Percentiles rank a stretch among this genome's conserved stretches.
phyloP scores from a whole-genome alignment of 495 filamentous ascomycete species.

The Hypoxylon fragiforme region DNA sequence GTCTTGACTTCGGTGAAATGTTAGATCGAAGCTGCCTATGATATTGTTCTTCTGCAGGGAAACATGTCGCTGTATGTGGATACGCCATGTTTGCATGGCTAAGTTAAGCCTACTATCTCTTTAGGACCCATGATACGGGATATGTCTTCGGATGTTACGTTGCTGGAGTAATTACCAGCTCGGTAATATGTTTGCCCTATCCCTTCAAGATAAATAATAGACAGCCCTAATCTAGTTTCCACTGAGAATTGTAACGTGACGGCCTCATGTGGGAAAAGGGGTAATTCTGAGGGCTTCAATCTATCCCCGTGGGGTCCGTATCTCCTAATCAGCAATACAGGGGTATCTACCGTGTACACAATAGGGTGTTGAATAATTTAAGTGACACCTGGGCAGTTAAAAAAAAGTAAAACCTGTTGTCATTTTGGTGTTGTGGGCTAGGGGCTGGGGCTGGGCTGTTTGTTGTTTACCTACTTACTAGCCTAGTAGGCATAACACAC shows the following conservation, averaged over 20 bases:
- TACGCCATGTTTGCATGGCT: conserved; percentile 14
- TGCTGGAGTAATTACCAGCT: not conserved
- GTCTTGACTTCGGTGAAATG: conserved; percentile 23
- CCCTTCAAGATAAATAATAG: not conserved
- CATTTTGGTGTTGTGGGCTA: not conserved
- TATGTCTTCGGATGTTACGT: not conserved
- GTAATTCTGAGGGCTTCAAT: not conserved
- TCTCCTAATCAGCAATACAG: not conserved
- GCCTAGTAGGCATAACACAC: no score
- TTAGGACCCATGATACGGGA: not conserved
- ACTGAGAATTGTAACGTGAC: conserved; percentile 6
- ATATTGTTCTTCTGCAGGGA: not conserved
- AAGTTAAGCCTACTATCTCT: not conserved
- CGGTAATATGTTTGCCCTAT: not conserved
- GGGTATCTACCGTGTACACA: not conserved
- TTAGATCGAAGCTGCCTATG: conserved; percentile 1
- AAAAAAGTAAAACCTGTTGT: not conserved
- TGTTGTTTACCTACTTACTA: not conserved
- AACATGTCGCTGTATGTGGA: not conserved
- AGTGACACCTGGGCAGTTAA: not conserved
- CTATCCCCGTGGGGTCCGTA: conserved; percentile 26
- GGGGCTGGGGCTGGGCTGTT: not conserved
- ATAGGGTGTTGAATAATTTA: not conserved
- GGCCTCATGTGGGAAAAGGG: not conserved
- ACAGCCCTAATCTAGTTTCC: not conserved